These are phyloP conservation scores for Pholiota adiposa DNA, from an alignment of 1,284 basidiomycete genomes.

Conservation along the genomic window DNA sequence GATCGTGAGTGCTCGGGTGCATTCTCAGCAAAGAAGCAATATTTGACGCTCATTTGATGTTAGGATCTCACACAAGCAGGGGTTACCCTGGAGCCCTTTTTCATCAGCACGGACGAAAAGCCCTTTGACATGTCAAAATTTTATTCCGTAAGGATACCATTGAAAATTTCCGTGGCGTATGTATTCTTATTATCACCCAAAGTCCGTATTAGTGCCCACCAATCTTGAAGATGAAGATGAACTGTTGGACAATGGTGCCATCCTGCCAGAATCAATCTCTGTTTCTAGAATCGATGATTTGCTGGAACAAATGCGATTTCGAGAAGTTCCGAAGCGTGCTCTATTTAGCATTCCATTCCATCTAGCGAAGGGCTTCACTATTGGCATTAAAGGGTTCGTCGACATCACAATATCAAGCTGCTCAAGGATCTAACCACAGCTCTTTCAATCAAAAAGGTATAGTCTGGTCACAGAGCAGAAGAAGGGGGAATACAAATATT, in stretches of 20 bases:
- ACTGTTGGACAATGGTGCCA: conserved; percentile 52
- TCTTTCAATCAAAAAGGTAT: conserved; percentile 64
- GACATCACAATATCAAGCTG: not conserved
- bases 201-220: conserved; percentile 68
- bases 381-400: conserved; percentile 87
- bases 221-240: conserved; percentile 49
- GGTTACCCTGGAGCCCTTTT: conserved; percentile 88
- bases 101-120: conserved; percentile 77
- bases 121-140: conserved; percentile 80
- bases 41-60: conserved; percentile 2
- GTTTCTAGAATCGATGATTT: conserved; percentile 78
- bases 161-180: not conserved
- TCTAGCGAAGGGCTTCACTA: conserved; percentile 79
- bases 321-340: conserved; percentile 88
- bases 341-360: conserved; percentile 84
- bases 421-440: conserved; percentile 1
- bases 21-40: conserved; percentile 7
- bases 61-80: conserved; percentile 87
- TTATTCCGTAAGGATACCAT: conserved; percentile 73
- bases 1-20: conserved; percentile 45
- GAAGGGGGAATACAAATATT: conserved; percentile 81
- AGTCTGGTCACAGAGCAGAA: conserved; percentile 85
- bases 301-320: conserved; percentile 82
- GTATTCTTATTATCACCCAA: not conserved
- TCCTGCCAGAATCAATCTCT: conserved; percentile 68